These are phyloP conservation scores for Pyrus bretschneideri DNA, from an alignment of 306 rosid species.

Conservation along the genomic window DNA sequence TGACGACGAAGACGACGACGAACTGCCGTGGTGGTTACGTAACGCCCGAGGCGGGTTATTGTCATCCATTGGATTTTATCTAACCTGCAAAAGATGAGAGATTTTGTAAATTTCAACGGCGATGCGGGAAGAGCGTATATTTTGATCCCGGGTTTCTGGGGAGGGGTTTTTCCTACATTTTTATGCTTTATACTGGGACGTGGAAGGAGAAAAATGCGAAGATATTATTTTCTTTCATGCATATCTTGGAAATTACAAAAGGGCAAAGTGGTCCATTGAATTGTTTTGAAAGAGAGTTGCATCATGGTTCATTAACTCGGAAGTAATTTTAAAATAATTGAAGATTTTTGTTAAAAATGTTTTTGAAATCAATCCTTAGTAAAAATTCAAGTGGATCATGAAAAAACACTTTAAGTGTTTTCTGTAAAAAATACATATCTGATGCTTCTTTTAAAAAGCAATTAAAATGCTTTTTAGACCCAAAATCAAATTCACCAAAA, in stretches of 20 bases:
- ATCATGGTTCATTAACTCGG: too few relatives aligned
- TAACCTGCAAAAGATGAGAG: neutral
- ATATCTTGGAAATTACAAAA: neutral
- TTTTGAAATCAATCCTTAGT: too few relatives aligned
- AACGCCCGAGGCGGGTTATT: neutral
- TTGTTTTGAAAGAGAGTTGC: neutral
- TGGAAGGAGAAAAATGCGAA: neutral
- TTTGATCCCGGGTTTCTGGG: neutral
- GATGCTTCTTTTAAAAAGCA: too few relatives aligned
- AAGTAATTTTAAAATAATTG: too few relatives aligned
- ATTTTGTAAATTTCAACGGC: neutral
- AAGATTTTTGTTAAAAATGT: too few relatives aligned
- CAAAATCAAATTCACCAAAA: too few relatives aligned
- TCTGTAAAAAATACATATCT: too few relatives aligned
- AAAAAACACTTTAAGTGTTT: too few relatives aligned
- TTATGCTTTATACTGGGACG: neutral
- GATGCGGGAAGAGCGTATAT: neutral
- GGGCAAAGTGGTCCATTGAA: neutral
- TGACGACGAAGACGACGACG: too few relatives aligned
- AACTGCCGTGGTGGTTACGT: neutral
- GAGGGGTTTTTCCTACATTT: neutral
- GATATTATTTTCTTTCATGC: neutral
- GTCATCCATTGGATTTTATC: neutral
- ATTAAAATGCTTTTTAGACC: too few relatives aligned
- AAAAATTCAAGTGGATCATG: too few relatives aligned